Conservation (phyloP, 2,329 filamentous ascomycete genomes). For the Fusarium fujikuroi region DNA sequence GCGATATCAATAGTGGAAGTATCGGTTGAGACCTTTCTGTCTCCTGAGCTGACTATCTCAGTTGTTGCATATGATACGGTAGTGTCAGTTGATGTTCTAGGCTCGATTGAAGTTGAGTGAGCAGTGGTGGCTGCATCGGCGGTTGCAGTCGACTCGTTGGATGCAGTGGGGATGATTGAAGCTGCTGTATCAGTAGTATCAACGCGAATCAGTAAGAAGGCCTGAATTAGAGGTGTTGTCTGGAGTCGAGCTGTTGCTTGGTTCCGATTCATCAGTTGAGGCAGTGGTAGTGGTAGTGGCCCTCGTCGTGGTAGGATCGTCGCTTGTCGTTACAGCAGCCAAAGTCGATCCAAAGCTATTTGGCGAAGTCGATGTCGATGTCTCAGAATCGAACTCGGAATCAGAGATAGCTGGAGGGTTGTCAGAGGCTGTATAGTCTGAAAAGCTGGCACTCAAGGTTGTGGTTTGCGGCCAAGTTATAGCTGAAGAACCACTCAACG, state of each 20-base stretch:
- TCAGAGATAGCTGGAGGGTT: not conserved
- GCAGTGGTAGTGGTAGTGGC: not conserved
- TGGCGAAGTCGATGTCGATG: not conserved
- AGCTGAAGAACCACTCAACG: not conserved
- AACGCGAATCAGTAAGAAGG: not conserved
- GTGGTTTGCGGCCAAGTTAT: not conserved
- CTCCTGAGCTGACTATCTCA: not conserved
- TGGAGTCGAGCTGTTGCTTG: not conserved
- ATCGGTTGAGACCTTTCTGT: not conserved
- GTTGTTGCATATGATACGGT: not conserved
- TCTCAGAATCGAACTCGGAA: not conserved
- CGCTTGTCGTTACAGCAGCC: not conserved
- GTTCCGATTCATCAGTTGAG: not conserved
- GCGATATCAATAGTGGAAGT: not conserved
- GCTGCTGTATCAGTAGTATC: not conserved
- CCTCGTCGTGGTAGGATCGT: not conserved
- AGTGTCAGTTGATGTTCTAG: not conserved
- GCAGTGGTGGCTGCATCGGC: not conserved
- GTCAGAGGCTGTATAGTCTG: not conserved
- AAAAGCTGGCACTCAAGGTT: not conserved
- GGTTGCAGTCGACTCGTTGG: not conserved
- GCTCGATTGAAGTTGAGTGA: not conserved
- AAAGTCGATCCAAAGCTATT: not conserved
- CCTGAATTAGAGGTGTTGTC: not conserved
- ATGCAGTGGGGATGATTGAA: not conserved